Conservation (phyloP, 2,329 filamentous ascomycete species). For the Phyllosticta citriasiana region DNA sequence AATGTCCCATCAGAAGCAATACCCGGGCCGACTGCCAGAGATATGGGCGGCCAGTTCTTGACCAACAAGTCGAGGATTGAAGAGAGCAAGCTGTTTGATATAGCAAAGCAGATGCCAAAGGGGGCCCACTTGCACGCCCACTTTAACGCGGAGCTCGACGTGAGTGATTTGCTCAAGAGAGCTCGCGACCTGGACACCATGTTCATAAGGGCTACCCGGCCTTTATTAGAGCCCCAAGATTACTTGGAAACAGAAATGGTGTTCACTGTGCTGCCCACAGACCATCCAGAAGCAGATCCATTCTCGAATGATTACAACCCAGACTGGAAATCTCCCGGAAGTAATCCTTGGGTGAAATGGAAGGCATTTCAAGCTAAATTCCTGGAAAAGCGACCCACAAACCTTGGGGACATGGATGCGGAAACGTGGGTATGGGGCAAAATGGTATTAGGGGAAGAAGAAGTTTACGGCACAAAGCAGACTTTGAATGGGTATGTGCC, state of each 20-base stretch:
- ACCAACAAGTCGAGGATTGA: slow-evolving; percentile 35
- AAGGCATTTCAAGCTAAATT: slow-evolving; percentile 33
- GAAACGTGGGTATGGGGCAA: slow-evolving; percentile 52
- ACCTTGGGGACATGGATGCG: slow-evolving; percentile 12
- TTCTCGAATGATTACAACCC: slow-evolving; percentile 42
- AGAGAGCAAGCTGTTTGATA: slow-evolving; percentile 46
- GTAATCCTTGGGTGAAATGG: slow-evolving; percentile 36
- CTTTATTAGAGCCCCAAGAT: slow-evolving; percentile 34
- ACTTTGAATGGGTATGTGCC: slow-evolving; percentile 8
- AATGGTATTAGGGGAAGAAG: slow-evolving; percentile 51
- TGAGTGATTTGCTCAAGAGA: slow-evolving; percentile 50
- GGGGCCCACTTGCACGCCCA: slow-evolving; percentile 65
- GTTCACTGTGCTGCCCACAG: slow-evolving; percentile 42
- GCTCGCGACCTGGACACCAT: slow-evolving; percentile 48
- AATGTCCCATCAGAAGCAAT: slow-evolving; percentile 33
- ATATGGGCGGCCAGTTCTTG: slow-evolving; percentile 39
- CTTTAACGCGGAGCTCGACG: slow-evolving; percentile 64
- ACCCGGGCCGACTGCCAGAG: slow-evolving; percentile 27
- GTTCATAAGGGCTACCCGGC: slow-evolving; percentile 56
- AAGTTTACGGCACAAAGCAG: slow-evolving; percentile 42
- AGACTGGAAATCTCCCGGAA: slow-evolving; percentile 18
- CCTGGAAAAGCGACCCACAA: slow-evolving; percentile 5
- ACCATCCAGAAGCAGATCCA: slow-evolving; percentile 28
- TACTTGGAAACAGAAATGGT: slow-evolving; percentile 50
- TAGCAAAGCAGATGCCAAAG: slow-evolving; percentile 55